These are phyloP conservation scores for Choricystis sp. DNA, from an alignment of 139 green algal species.

Conservation along the genomic window DNA sequence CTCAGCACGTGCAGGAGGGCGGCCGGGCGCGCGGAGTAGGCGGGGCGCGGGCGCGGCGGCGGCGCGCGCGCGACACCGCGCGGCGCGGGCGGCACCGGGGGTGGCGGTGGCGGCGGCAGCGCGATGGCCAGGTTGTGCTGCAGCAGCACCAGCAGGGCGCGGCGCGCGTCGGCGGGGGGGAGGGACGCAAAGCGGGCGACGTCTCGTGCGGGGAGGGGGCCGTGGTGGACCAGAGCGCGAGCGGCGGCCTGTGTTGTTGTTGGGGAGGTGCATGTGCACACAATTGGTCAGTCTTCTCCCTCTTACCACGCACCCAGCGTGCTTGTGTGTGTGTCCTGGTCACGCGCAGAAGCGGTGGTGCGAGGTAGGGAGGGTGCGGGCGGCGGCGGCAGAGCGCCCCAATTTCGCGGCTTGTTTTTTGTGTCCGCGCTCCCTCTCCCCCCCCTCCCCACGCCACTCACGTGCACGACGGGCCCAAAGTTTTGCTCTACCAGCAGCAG, in stretches of 20 bases:
- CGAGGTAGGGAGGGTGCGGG: too few relatives aligned
- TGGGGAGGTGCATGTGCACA: too few relatives aligned
- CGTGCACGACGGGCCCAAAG: background rate
- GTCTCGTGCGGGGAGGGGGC: background rate
- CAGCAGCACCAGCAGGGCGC: background rate
- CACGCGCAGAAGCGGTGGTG: too few relatives aligned
- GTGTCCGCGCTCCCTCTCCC: too few relatives aligned
- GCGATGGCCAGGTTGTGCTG: background rate
- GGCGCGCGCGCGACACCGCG: background rate
- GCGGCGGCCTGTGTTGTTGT: background rate
- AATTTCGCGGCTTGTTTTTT: too few relatives aligned
- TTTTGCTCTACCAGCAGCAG: background rate
- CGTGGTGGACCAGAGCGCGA: background rate
- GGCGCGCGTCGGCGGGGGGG: background rate
- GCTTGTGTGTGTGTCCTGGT: too few relatives aligned
- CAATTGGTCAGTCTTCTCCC: too few relatives aligned
- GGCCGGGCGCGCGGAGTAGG: background rate
- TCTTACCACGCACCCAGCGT: too few relatives aligned
- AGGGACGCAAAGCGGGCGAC: background rate
- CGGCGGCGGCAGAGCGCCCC: too few relatives aligned
- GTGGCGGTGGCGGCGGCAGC: background rate
- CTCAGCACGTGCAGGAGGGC: background rate
- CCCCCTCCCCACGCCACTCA: too few relatives aligned
- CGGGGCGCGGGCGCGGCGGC: too few relatives aligned
- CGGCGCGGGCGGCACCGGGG: too few relatives aligned